Conservation (phyloP, 257 asterid species). For the Nicotiana attenuata region DNA sequence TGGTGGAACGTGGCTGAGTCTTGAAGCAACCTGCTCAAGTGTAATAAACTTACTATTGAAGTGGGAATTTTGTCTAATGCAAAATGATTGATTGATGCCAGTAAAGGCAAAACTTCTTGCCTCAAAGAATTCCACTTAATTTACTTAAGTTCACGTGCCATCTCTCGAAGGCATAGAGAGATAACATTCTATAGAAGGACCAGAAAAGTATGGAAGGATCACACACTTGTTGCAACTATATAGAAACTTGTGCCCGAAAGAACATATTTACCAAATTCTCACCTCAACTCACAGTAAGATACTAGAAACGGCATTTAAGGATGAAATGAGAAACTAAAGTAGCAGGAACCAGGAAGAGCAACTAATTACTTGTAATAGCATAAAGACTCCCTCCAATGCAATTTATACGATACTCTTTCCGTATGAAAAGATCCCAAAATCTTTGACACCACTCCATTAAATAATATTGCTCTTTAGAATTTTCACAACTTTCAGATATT, state of each 20-base stretch:
- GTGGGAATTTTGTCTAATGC: not conserved
- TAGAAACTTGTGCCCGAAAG: not conserved
- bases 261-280: not conserved
- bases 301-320: not conserved
- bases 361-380: not conserved
- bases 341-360: not conserved
- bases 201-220: not conserved
- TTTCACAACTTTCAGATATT: not conserved
- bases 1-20: not conserved
- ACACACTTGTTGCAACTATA: not conserved
- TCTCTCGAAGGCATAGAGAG: not conserved
- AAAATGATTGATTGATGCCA: not conserved
- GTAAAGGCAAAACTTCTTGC: not conserved
- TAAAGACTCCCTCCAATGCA: not conserved
- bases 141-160: not conserved
- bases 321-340: not conserved
- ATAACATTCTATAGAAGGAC: no score
- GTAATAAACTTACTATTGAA: not conserved
- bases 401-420: not conserved
- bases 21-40: not conserved
- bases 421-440: not conserved
- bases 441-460: not conserved
- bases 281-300: not conserved
- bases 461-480: not conserved
- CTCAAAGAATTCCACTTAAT: not conserved